Base-by-base conservation (phyloP, 2,329 filamentous ascomycete genomes). In the Alternaria brassicae region DNA sequence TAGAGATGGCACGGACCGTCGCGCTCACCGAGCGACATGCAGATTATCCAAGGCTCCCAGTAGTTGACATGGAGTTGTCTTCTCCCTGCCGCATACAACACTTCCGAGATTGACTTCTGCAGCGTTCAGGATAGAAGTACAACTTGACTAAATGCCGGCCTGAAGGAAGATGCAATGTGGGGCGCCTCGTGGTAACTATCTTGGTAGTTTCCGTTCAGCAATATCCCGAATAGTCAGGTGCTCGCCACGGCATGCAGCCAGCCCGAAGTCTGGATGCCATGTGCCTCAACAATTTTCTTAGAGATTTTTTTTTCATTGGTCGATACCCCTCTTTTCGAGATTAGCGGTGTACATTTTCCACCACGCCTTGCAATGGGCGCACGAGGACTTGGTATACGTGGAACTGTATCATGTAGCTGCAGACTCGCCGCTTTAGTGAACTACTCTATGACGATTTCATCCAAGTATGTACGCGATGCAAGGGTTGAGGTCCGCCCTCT, bases 161-260 rank as follows among this genome's bases (percentile, higher is more conserved):
- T 48, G 41, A 56, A 32, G 15, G 37, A 56, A 51, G 50, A 51
- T 52, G 39, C 42, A 56, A 36, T 58, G 61, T 56, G 58, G 63
- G 58, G 59, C 60, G 58, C 54, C 44, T 60, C 50, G 50, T 53
- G 45, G 61, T 63, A 57, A 57, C 62, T 61, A 66, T 51, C 32
- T 62, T 63, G 60, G 53, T 62, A 58, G 52, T 58, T 54, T 61
- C n/a, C 42, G 52, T 56, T 42, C 56, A 58, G 60, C 53, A 59
- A 53, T 67, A 54, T 56, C 58, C 62, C 58, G 50, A 66, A 58
- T 58, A 62, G 68, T 75, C 73, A 75, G 72, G 70, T 76, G 72
- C 65, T 72, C 66, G 56, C 61, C 61, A 63, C 61, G 44, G 61
- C 58, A 72, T 76, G 73, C 72, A 66, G 58, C 45, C 58, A 58